Evolutionary conservation across 106 monocot species (phyloP).

Genomic region (Dendrobium huoshanense): DNA sequence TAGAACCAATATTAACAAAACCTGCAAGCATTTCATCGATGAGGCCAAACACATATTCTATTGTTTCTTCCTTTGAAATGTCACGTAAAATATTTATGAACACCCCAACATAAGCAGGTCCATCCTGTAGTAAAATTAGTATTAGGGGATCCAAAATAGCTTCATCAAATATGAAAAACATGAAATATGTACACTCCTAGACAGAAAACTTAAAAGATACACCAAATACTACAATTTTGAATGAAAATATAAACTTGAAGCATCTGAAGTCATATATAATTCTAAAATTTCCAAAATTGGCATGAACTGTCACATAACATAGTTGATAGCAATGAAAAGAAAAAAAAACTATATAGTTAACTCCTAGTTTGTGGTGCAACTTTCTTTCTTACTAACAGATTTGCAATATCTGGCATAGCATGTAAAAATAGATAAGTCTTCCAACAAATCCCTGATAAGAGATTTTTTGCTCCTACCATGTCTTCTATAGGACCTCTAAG

Average conservation of each 20-base stretch:
- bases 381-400: not conserved
- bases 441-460: too few species aligned
- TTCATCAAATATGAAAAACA: not conserved
- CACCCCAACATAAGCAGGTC: conserved; percentile 60
- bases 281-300: not conserved
- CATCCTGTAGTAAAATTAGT: conserved; percentile 58
- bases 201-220: not conserved
- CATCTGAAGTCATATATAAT: not conserved
- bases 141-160: not conserved
- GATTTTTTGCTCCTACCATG: too few species aligned
- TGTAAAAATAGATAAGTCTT: too few species aligned
- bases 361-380: not conserved
- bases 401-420: too few species aligned
- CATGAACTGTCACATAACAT: not conserved
- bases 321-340: not conserved
- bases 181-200: not conserved
- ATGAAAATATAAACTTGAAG: not conserved
- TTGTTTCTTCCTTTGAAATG: conserved; percentile 84
- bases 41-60: conserved; percentile 93
- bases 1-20: conserved; percentile 6
- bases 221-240: not conserved
- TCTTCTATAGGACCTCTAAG: too few species aligned
- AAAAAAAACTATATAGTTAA: not conserved
- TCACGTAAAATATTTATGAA: conserved; percentile 79
- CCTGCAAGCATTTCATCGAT: conserved; percentile 94